Conservation (phyloP, 2,329 filamentous ascomycete species). For the Myriangium duriaei region DNA sequence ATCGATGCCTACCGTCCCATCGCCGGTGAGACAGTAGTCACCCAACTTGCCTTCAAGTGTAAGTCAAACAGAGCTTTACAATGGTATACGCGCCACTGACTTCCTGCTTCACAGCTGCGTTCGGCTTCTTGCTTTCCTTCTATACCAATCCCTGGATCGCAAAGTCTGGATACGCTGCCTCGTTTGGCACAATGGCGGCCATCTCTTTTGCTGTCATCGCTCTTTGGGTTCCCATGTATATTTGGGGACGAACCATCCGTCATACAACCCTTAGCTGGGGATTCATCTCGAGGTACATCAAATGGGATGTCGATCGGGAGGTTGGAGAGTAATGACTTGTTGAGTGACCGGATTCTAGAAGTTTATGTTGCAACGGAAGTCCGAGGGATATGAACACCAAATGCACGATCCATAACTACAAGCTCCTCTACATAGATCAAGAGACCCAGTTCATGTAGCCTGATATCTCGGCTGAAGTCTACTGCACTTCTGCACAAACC, state of each 20-base stretch:
- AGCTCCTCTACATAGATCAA: too few species aligned
- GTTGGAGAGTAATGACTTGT: slow-evolving; percentile 9
- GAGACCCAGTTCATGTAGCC: too few species aligned
- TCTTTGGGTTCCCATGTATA: slow-evolving; percentile 38
- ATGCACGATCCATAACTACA: too few species aligned
- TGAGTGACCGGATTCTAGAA: too few species aligned
- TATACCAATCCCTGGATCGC: slow-evolving; percentile 49
- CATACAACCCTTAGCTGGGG: slow-evolving; percentile 38
- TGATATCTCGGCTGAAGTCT: too few species aligned
- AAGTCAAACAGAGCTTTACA: slow-evolving; percentile 2
- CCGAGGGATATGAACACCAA: too few species aligned
- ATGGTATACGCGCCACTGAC: too few species aligned
- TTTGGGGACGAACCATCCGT: slow-evolving; percentile 40
- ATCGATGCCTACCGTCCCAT: slow-evolving; percentile 47
- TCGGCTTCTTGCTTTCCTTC: slow-evolving; percentile 47
- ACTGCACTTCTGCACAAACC: too few species aligned
- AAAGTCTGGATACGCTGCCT: slow-evolving; percentile 36
- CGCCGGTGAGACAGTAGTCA: slow-evolving; percentile 43
- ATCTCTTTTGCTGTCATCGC: slow-evolving; percentile 38
- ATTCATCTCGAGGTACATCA: slow-evolving; percentile 15
- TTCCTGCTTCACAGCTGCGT: slow-evolving; percentile 31
- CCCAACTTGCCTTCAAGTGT: slow-evolving; percentile 24
- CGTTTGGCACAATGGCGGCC: slow-evolving; percentile 46
- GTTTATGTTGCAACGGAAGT: too few species aligned
- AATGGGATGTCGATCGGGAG: slow-evolving; percentile 10